Percentiles rank a stretch among this genome's conserved stretches.
Conservation (phyloP, 148 eudicot species). For the Silene conica region DNA sequence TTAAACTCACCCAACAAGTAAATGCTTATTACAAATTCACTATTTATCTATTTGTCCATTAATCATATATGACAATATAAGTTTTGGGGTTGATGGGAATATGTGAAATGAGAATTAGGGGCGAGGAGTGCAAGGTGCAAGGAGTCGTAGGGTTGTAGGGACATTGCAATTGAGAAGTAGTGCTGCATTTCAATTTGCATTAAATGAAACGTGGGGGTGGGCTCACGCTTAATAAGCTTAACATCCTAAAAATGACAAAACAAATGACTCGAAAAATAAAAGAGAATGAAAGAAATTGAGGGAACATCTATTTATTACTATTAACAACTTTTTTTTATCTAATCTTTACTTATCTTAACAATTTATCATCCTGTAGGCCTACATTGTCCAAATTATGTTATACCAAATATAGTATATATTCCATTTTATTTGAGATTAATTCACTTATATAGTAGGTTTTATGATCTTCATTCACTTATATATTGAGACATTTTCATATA, state of each 20-base stretch:
- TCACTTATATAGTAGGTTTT: not conserved
- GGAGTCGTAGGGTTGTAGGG: no score
- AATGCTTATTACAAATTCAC: no score
- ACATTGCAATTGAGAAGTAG: no score
- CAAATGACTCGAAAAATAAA: conserved; percentile 1
- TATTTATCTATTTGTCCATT: no score
- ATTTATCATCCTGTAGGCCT: not conserved
- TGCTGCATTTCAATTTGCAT: not conserved
- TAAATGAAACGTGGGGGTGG: conserved; percentile 4
- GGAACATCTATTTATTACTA: conserved; percentile 6
- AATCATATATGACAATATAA: no score
- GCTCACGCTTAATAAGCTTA: not conserved
- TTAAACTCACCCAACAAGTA: no score
- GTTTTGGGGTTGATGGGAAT: no score
- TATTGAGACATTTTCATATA: no score
- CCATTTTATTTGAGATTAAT: not conserved
- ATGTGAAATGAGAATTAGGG: no score
- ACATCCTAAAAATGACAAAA: conserved; percentile 8
- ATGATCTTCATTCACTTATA: no score
- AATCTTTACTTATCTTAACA: not conserved
- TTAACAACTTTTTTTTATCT: not conserved
- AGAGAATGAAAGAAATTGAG: not conserved
- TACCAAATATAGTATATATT: not conserved
- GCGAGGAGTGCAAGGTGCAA: no score
- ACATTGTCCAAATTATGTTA: not conserved